These are phyloP conservation scores for Iodosphaeria phyllophila DNA, from an alignment of 2,329 filamentous ascomycete species.

Conservation along the genomic window DNA sequence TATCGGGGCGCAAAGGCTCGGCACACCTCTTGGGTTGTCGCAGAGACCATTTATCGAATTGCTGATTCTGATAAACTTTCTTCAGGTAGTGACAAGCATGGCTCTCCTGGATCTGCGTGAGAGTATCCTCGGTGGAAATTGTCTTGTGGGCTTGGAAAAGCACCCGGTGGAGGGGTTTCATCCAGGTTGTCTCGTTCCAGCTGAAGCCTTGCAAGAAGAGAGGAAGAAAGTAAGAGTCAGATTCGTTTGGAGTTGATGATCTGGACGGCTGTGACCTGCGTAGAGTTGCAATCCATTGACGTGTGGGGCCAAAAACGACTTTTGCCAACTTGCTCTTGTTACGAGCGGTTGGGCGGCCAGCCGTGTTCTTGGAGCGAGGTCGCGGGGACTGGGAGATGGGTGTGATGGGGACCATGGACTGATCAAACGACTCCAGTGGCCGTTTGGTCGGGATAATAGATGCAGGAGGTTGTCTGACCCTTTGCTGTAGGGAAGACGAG, in stretches of 20 bases:
- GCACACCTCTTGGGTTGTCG: slow-evolving; percentile 70
- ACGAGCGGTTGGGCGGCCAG: slow-evolving; percentile 32
- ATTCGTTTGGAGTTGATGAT: slow-evolving; percentile 20
- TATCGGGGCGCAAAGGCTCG: slow-evolving; percentile 58
- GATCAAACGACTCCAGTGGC: slow-evolving; percentile 7
- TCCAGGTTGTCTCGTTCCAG: slow-evolving; percentile 34
- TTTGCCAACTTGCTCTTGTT: slow-evolving; percentile 51
- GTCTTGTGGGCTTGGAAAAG: slow-evolving; percentile 77
- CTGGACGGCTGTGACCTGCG: slow-evolving; percentile 22
- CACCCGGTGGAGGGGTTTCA: slow-evolving; percentile 49
- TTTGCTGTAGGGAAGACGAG: too few species aligned
- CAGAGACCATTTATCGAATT: slow-evolving; percentile 81
- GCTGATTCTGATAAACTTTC: slow-evolving; percentile 78
- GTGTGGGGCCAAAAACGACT: slow-evolving; percentile 52
- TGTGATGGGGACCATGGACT: slow-evolving; percentile 9
- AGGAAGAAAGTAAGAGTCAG: slow-evolving; percentile 46
- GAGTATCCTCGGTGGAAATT: slow-evolving; percentile 67
- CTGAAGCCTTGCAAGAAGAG: slow-evolving; percentile 38
- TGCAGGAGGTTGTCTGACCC: too few species aligned
- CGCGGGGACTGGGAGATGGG: slow-evolving; percentile 12
- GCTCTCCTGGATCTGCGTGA: slow-evolving; percentile 66
- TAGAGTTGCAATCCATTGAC: slow-evolving; percentile 23
- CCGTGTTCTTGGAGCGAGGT: slow-evolving; percentile 13
- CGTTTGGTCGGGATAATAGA: too few species aligned
- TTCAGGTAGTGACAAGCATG: slow-evolving; percentile 77